Conservation (phyloP, 2,329 filamentous ascomycete genomes). For the Teratosphaeria gauchensis region DNA sequence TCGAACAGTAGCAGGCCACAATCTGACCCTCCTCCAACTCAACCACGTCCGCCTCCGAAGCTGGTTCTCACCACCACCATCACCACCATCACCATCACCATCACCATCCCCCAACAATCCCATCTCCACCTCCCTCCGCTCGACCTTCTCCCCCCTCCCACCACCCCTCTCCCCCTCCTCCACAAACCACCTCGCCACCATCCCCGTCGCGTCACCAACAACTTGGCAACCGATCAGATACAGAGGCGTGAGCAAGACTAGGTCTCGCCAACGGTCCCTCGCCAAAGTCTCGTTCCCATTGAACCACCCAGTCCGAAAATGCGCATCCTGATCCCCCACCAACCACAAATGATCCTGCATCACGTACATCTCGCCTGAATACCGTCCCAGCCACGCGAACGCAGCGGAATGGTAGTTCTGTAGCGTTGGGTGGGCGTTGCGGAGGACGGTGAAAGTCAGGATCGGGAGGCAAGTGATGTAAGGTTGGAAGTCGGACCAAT, state of each 20-base stretch:
- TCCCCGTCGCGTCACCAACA: constrained; percentile 29
- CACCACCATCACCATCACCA: background rate
- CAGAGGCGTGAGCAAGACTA: constrained; percentile 31
- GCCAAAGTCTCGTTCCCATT: constrained; percentile 17
- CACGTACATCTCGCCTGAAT: constrained; percentile 50
- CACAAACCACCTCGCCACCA: constrained; percentile 31
- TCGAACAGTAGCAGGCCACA: constrained; percentile 10
- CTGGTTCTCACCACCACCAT: background rate
- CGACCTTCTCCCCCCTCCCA: background rate
- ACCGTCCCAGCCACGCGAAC: constrained; percentile 47
- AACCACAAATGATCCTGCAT: constrained; percentile 55
- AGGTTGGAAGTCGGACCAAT: constrained; percentile 45
- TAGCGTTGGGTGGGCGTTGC: constrained; percentile 38
- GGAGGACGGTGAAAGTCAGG: constrained; percentile 42
- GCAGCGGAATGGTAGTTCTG: constrained; percentile 36
- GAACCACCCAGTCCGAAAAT: constrained; percentile 34
- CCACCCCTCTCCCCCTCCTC: background rate
- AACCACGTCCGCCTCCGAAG: background rate
- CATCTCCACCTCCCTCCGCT: constrained; percentile 10
- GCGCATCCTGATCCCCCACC: constrained; percentile 46
- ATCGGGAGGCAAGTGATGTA: constrained; percentile 47
- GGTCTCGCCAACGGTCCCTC: constrained; percentile 27
- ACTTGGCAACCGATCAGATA: constrained; percentile 36
- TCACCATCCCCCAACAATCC: constrained; percentile 7
- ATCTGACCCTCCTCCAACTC: background rate